These are phyloP conservation scores for Cercophora scortea DNA, from an alignment of 495 filamentous ascomycete species.

Conservation along the genomic window DNA sequence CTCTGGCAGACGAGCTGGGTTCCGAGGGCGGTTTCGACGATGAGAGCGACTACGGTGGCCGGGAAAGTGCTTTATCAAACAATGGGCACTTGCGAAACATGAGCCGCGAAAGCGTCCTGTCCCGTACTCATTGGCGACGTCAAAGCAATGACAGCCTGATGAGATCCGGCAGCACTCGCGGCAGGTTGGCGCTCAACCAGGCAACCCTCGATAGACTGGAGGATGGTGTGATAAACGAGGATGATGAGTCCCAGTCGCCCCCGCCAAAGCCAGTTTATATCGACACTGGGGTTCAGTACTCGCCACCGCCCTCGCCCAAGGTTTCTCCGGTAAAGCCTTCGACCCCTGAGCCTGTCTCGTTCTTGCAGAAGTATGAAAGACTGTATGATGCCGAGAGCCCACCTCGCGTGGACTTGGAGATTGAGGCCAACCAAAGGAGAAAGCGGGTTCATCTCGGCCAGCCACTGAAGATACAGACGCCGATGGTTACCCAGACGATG, in stretches of 20 bases:
- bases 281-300: conserved; percentile 73
- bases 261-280: conserved; percentile 40
- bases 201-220: conserved; percentile 43
- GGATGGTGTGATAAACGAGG: conserved; percentile 40
- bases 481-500: conserved; percentile 39
- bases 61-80: conserved; percentile 44
- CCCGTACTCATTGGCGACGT: conserved; percentile 35
- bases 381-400: conserved; percentile 31
- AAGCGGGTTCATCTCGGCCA: conserved; percentile 50
- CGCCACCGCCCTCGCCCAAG: conserved; percentile 69
- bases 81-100: conserved; percentile 27
- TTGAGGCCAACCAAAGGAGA: conserved; percentile 63
- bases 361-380: conserved; percentile 23
- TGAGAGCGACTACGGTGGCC: conserved; percentile 44
- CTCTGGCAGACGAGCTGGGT: conserved; percentile 82
- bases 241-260: conserved; percentile 28
- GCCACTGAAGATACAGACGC: conserved; percentile 32
- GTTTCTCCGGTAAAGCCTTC: conserved; percentile 32
- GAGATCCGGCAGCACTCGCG: conserved; percentile 40
- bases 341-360: conserved; percentile 27
- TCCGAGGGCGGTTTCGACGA: conserved; percentile 72
- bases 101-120: conserved; percentile 30
- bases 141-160: conserved; percentile 45
- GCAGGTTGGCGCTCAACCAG: conserved; percentile 38
- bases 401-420: conserved; percentile 43